Percentiles rank a stretch among this genome's conserved stretches.
These are phyloP conservation scores for Cryphonectria parasitica DNA, from an alignment of 2,329 filamentous ascomycete species.

Conservation along the genomic window DNA sequence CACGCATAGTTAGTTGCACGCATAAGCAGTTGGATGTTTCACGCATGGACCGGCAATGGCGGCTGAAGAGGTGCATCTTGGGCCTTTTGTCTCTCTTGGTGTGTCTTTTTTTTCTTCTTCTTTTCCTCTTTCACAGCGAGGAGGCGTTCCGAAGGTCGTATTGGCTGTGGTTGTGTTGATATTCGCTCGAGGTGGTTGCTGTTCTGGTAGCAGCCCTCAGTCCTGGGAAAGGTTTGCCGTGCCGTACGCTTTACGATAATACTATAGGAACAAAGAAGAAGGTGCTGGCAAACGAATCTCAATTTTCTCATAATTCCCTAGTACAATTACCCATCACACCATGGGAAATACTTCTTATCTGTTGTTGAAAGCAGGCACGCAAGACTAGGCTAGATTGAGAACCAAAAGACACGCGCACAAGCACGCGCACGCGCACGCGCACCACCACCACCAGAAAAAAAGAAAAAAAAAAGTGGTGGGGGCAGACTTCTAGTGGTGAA, in stretches of 20 bases:
- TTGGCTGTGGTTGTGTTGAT: not conserved
- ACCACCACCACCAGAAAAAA: not conserved
- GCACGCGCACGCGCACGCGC: no score
- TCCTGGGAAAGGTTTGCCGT: not conserved
- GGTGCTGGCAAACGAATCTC: not conserved
- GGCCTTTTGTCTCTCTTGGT: not conserved
- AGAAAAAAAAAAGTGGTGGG: not conserved
- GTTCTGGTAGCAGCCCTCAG: not conserved
- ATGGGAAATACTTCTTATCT: not conserved
- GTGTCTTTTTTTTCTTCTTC: not conserved
- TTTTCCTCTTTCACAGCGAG: not conserved
- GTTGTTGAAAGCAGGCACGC: not conserved
- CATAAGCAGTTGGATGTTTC: not conserved
- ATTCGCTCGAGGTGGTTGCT: not conserved
- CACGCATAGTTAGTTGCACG: conserved; percentile 8
- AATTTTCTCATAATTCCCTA: not conserved
- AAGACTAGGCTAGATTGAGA: not conserved
- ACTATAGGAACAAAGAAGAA: not conserved
- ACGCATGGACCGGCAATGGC: not conserved
- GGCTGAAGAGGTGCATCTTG: not conserved
- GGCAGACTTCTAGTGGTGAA: not conserved
- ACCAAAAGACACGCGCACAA: not conserved
- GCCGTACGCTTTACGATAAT: not conserved
- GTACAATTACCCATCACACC: not conserved
- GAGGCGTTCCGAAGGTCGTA: not conserved